phyloP scores from a whole-genome alignment of 805 yeast genomes.

The Aciculoconidium aculeatum region DNA sequence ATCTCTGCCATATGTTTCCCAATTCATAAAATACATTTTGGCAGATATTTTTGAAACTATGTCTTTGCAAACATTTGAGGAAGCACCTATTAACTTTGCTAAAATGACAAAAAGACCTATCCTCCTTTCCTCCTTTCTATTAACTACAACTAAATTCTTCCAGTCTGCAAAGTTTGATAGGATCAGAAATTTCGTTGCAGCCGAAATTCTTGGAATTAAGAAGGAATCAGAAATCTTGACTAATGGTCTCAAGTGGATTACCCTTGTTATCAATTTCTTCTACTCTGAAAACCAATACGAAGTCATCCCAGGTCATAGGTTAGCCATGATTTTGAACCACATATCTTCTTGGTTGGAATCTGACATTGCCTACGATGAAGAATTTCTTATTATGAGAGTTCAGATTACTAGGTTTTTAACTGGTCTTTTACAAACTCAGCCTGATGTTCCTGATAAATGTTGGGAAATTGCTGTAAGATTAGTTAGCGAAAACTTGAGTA shows the following conservation, averaged over 20 bases:
- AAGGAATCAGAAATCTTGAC: slow-evolving; percentile 32
- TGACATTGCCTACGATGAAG: slow-evolving; percentile 53
- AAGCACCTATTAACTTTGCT: slow-evolving; percentile 22
- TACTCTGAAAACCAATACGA: slow-evolving; percentile 26
- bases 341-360: slow-evolving; percentile 56
- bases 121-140: slow-evolving; percentile 22
- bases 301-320: slow-evolving; percentile 59
- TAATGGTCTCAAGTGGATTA: slow-evolving; percentile 42
- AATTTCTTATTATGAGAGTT: slow-evolving; percentile 46
- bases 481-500: slow-evolving; percentile 39
- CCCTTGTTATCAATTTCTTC: slow-evolving; percentile 41
- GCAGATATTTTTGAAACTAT: slow-evolving; percentile 10
- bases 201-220: slow-evolving; percentile 57
- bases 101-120: slow-evolving; percentile 25
- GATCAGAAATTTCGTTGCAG: slow-evolving; percentile 53
- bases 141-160: slow-evolving; percentile 33
- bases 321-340: slow-evolving; percentile 53
- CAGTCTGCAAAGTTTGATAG: slow-evolving; percentile 39
- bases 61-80: slow-evolving; percentile 13
- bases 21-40: slow-evolving; percentile 6
- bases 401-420: slow-evolving; percentile 44
- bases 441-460: slow-evolving; percentile 24
- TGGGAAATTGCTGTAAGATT: slow-evolving; percentile 33
- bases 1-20: no score
- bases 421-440: slow-evolving; percentile 11